Evolutionary conservation across 2,329 filamentous ascomycete species (phyloP).

Genomic region (Cladosporium halotolerans): DNA sequence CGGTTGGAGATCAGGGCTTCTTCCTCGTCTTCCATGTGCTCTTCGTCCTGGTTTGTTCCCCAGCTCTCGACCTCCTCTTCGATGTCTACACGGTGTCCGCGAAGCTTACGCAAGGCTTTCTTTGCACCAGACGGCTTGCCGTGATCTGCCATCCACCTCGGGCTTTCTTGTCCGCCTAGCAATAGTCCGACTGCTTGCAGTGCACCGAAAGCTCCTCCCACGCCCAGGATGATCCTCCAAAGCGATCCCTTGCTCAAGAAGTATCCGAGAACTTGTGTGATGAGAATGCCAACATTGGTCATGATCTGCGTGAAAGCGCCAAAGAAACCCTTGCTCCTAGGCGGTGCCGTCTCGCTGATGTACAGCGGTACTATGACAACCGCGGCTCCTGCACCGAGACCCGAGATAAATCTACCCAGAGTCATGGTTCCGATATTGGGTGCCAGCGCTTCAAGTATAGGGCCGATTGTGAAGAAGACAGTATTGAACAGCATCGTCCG

Average conservation of each 20-base stretch:
- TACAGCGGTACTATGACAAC: conserved; percentile 93
- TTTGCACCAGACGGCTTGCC: conserved; percentile 56
- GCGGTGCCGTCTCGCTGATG: conserved; percentile 84
- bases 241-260: conserved; percentile 73
- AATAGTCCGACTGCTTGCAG: conserved; percentile 65
- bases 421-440: conserved; percentile 61
- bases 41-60: conserved; percentile 29
- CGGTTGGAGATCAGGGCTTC: conserved; percentile 56
- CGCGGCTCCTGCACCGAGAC: conserved; percentile 77
- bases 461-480: conserved; percentile 68
- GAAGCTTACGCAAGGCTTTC: conserved; percentile 64
- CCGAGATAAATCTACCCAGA: conserved; percentile 70
- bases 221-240: conserved; percentile 78
- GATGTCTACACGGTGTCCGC: conserved; percentile 63
- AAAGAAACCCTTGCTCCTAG: conserved; percentile 58
- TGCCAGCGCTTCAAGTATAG: conserved; percentile 67
- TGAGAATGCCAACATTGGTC: conserved; percentile 79
- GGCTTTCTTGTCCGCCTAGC: conserved; percentile 72
- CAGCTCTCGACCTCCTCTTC: conserved; percentile 61
- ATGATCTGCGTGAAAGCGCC: conserved; percentile 81
- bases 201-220: conserved; percentile 62
- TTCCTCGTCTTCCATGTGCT: conserved; percentile 53
- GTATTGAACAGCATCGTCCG: conserved; percentile 72
- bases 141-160: conserved; percentile 72
- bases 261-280: conserved; percentile 76